Evolutionary conservation across 768 basidiomycete genomes (phyloP).

Genomic region (Leccinum pellstonianum): DNA sequence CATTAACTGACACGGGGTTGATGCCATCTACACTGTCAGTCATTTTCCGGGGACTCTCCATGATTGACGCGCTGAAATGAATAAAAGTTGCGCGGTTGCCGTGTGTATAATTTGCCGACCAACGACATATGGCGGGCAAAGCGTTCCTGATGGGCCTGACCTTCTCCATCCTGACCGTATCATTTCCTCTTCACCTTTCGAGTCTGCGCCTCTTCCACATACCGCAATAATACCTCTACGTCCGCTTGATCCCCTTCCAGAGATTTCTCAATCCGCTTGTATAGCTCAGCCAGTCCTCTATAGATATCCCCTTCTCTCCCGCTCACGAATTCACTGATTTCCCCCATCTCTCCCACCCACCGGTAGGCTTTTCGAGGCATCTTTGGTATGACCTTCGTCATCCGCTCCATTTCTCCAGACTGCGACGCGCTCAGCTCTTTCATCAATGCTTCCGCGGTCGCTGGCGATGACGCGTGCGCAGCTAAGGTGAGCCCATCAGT

Average conservation of each 20-base stretch:
- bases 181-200: slow-evolving; percentile 10
- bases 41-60: slow-evolving; percentile 6
- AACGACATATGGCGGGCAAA: slow-evolving; percentile 9
- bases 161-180: not conserved
- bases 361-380: slow-evolving; percentile 66
- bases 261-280: slow-evolving; percentile 43
- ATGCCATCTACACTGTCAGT: slow-evolving; percentile 6
- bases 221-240: slow-evolving; percentile 40
- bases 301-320: slow-evolving; percentile 45
- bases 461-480: slow-evolving; percentile 56
- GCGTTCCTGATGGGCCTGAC: slow-evolving; percentile 7
- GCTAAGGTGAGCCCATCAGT: slow-evolving; percentile 33
- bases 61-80: slow-evolving; percentile 27
- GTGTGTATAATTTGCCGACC: slow-evolving; percentile 14
- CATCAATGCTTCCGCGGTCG: slow-evolving; percentile 57
- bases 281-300: slow-evolving; percentile 46
- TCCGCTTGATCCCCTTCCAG: slow-evolving; percentile 40
- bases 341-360: slow-evolving; percentile 63
- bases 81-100: slow-evolving; percentile 24
- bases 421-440: slow-evolving; percentile 49
- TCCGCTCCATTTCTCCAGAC: slow-evolving; percentile 41
- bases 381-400: slow-evolving; percentile 39
- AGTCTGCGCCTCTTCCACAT: slow-evolving; percentile 45
- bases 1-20: not conserved
- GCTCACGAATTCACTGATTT: slow-evolving; percentile 57